phyloP scores from a whole-genome alignment of 306 rosid species.

The Vigna nakashimae region DNA sequence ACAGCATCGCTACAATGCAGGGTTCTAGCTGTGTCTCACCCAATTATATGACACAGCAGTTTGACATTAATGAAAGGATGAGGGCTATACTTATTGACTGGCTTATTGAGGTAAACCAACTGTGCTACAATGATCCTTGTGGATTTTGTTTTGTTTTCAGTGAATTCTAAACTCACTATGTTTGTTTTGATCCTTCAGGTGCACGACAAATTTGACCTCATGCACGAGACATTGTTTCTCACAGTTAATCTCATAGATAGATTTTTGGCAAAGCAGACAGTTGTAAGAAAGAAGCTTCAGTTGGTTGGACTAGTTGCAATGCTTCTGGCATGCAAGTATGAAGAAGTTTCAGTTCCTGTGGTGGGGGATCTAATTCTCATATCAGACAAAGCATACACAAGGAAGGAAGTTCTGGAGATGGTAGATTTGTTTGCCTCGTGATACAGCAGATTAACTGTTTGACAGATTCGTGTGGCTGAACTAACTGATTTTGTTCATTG shows the following conservation, averaged over 20 bases:
- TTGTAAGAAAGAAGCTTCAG: slow-evolving; percentile 93
- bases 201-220: slow-evolving; percentile 93
- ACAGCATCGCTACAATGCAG: slow-evolving; percentile 55
- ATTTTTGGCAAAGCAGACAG: slow-evolving; percentile 68
- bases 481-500: slow-evolving; percentile 13
- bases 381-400: slow-evolving; percentile 88
- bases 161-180: not conserved
- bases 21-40: slow-evolving; percentile 67
- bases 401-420: slow-evolving; percentile 87
- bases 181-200: slow-evolving; percentile 62
- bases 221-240: slow-evolving; percentile 92
- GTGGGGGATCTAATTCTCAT: slow-evolving; percentile 88
- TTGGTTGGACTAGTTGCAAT: slow-evolving; percentile 95
- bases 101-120: slow-evolving; percentile 84
- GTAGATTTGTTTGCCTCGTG: slow-evolving; percentile 48
- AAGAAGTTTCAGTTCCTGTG: slow-evolving; percentile 92
- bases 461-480: not conserved
- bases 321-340: slow-evolving; percentile 99
- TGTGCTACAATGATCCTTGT: slow-evolving; percentile 24
- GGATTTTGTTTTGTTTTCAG: not conserved
- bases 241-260: slow-evolving; percentile 83
- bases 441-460: not conserved
- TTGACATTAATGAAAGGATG: slow-evolving; percentile 95
- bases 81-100: slow-evolving; percentile 94
- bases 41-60: slow-evolving; percentile 71